Base-by-base conservation (phyloP, 441 rosid species). In the Metrosideros polymorpha region DNA sequence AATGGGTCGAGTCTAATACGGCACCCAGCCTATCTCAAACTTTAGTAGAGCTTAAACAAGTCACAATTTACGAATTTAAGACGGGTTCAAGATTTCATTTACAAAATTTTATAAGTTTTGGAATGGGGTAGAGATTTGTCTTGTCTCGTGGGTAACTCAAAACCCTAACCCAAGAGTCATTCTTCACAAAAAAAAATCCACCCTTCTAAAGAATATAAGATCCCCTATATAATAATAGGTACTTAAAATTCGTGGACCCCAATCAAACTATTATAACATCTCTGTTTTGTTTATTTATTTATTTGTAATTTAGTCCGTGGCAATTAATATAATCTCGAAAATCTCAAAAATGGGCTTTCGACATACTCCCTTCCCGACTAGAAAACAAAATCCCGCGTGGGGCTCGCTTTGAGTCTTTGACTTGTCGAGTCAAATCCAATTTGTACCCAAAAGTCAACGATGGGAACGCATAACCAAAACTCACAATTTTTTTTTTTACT, bases 11-110 rank as follows among this genome's bases (percentile, higher is more conserved):
- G 2, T 22, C 8, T 22, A 5, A 71, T 22, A 10, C 5, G 30
- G 5, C 5, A 4, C 8, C 5, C 12, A 6, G 39, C 17, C 4
- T 12, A 2, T 39, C 27, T 2, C 3, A 0, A 35, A 71, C 15
- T 5, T 19, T 1, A 71, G 4, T 10, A 3, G 15, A 10, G 27
- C n/a, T 12, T 71, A 22, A 71, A 22, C 1, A 1, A 8, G 15
- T 9, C 39, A 15, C 47, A 10, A 5, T 9, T 71, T 19, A 39
- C n/a, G 7, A 3, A 0, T 22, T 10, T 6, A 4, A 2, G 4
- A 54, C 25, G 57, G 57, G 57, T 25, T 55, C 5, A 17, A 13
- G 15, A 50, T 24, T 25, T 55, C n/a, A 55, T 4, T 24, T 9
- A 4, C 13, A 25, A 24, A 24, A 24, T 4, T 54, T 19, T 9